Conservation (phyloP, 805 yeast genomes). For the Priceomyces fermenticarens region DNA sequence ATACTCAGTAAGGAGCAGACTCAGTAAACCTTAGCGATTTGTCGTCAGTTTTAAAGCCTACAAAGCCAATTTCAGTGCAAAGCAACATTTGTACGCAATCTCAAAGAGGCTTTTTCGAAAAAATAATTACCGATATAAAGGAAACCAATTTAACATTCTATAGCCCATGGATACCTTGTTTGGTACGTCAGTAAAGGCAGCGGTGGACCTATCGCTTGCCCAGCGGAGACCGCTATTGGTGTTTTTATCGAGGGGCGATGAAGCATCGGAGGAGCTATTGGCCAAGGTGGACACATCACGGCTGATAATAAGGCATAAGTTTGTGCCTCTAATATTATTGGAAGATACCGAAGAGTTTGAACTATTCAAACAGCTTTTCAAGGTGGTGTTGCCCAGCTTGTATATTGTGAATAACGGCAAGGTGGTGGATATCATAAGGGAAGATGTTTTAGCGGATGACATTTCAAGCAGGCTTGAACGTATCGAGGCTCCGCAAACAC, state of each 20-base stretch:
- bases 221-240: slow-evolving; percentile 22
- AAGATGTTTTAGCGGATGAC: slow-evolving; percentile 20
- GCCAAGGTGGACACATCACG: slow-evolving; percentile 4
- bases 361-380: slow-evolving; percentile 54
- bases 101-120: no score
- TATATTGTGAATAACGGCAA: slow-evolving; percentile 50
- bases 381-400: slow-evolving; percentile 53
- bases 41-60: no score
- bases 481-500: slow-evolving; percentile 1
- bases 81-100: no score
- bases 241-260: slow-evolving; percentile 14
- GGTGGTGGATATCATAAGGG: slow-evolving; percentile 42
- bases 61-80: no score
- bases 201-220: slow-evolving; percentile 18
- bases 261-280: slow-evolving; percentile 11
- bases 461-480: slow-evolving; percentile 19
- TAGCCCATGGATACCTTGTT: slow-evolving; percentile 10
- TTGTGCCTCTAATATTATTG: slow-evolving; percentile 15
- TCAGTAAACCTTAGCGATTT: no score
- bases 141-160: no score
- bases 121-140: no score
- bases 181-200: slow-evolving; percentile 19
- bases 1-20: no score
- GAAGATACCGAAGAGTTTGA: slow-evolving; percentile 17
- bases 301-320: slow-evolving; percentile 6